Conservation (phyloP, 2,329 filamentous ascomycete species). For the Hymenoscyphus repandus region DNA sequence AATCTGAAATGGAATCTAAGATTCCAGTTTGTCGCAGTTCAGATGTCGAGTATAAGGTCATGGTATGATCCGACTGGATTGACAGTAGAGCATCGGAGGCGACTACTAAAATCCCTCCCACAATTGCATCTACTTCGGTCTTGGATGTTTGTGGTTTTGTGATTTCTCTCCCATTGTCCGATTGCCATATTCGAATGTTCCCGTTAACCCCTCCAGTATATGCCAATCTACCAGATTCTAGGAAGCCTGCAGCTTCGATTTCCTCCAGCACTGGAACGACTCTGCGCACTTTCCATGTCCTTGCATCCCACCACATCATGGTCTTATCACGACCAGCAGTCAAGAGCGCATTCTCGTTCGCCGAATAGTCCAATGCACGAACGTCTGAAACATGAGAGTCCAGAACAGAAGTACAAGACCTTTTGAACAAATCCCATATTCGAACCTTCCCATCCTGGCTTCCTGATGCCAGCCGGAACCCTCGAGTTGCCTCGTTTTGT, state of each 20-base stretch:
- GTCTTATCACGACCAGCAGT: conserved; percentile 92
- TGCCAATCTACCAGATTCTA: conserved; percentile 64
- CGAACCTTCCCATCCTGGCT: conserved; percentile 90
- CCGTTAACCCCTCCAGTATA: conserved; percentile 85
- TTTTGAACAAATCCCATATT: conserved; percentile 86
- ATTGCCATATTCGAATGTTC: conserved; percentile 77
- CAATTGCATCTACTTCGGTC: conserved; percentile 60
- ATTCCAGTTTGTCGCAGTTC: conserved; percentile 33
- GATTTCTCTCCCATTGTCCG: conserved; percentile 70
- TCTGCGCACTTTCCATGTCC: conserved; percentile 75
- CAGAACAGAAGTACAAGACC: conserved; percentile 69
- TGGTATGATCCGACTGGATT: conserved; percentile 82
- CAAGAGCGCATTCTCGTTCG: conserved; percentile 67
- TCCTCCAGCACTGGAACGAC: conserved; percentile 82
- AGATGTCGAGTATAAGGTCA: conserved; percentile 64
- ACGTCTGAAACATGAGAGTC: conserved; percentile 96
- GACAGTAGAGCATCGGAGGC: conserved; percentile 68
- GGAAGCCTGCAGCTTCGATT: conserved; percentile 77
- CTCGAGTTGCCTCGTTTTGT: conserved; percentile 44
- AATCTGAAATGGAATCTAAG: conserved; percentile 34
- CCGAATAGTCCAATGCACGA: conserved; percentile 77
- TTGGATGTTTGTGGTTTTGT: conserved; percentile 65
- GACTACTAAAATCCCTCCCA: conserved; percentile 63
- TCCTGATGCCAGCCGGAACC: conserved; percentile 81
- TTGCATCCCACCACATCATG: conserved; percentile 83